These are phyloP conservation scores for Leptodermis oblonga DNA, from an alignment of 257 asterid species.

Conservation along the genomic window DNA sequence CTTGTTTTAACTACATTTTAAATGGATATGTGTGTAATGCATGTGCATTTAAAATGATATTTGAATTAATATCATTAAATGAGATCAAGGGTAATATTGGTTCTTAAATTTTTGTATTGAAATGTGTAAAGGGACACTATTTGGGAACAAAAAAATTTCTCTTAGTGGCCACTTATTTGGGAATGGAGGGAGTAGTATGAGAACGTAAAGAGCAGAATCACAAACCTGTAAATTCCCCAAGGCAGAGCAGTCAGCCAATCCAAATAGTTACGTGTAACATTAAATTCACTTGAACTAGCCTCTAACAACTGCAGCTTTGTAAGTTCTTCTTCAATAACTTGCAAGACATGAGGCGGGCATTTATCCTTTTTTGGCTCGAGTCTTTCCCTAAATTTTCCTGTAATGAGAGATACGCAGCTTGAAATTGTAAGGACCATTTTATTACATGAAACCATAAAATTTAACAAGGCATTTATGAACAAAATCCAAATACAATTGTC, in stretches of 20 bases:
- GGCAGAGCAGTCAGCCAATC: slow-evolving; percentile 99
- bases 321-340: slow-evolving; percentile 96
- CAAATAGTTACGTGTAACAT: slow-evolving; percentile 94
- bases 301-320: slow-evolving; percentile 83
- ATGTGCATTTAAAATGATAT: too few relatives aligned
- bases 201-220: slow-evolving; percentile 1
- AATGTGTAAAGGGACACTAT: too few relatives aligned
- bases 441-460: not conserved
- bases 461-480: not conserved
- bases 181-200: too few relatives aligned
- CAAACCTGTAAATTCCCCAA: slow-evolving; percentile 98
- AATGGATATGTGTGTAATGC: too few relatives aligned
- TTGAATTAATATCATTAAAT: too few relatives aligned
- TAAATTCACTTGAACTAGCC: slow-evolving; percentile 99
- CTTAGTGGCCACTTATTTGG: not conserved
- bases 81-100: too few relatives aligned
- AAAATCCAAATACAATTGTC: not conserved
- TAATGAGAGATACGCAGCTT: slow-evolving; percentile 11
- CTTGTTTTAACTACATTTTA: too few relatives aligned
- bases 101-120: too few relatives aligned
- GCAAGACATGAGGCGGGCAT: slow-evolving; percentile 88
- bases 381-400: slow-evolving; percentile 94
- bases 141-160: too few relatives aligned
- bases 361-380: slow-evolving; percentile 88
- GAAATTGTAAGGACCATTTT: not conserved